Percentiles rank a stretch among this genome's conserved stretches.
Conservation (phyloP, 1,284 basidiomycete genomes). For the Fomitopsis schrenkii region DNA sequence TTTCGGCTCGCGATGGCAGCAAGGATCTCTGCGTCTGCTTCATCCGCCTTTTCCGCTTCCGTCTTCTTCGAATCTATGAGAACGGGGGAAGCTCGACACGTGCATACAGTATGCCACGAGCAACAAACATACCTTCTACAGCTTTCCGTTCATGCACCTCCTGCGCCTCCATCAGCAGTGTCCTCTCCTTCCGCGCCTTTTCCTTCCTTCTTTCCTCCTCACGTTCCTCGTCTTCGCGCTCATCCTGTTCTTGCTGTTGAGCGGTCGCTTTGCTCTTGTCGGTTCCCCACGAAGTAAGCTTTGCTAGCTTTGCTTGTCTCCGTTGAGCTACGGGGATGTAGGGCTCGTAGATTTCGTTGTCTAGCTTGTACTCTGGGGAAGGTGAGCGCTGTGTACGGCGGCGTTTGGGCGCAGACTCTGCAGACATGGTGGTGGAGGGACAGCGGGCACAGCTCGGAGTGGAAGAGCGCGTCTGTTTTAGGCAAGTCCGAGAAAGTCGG, state of each 20-base stretch:
- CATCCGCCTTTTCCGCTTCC: conserved; percentile 77
- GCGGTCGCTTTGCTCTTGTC: conserved; percentile 48
- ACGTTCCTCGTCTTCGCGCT: conserved; percentile 68
- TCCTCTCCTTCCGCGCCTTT: conserved; percentile 76
- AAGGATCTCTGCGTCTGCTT: conserved; percentile 87
- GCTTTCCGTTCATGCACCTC: conserved; percentile 85
- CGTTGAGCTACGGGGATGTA: conserved; percentile 90
- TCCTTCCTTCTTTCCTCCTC: conserved; percentile 76
- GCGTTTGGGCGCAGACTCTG: conserved; percentile 23
- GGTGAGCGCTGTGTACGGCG: conserved; percentile 44
- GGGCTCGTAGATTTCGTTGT: conserved; percentile 73
- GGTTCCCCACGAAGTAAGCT: conserved; percentile 59
- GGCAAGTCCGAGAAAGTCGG: not conserved
- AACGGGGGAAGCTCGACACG: conserved; percentile 3
- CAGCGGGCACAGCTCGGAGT: not conserved
- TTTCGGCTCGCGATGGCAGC: conserved; percentile 88
- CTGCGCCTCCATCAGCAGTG: conserved; percentile 86
- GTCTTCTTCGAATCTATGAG: conserved; percentile 84
- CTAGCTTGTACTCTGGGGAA: conserved; percentile 60
- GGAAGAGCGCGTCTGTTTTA: not conserved
- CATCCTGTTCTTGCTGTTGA: conserved; percentile 57
- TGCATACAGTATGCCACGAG: not conserved
- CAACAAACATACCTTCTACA: conserved; percentile 57
- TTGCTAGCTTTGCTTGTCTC: conserved; percentile 76
- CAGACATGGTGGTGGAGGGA: conserved; percentile 4